Evolutionary conservation across 2,329 filamentous ascomycete genomes (phyloP).

Genomic region (Penicillium expansum): DNA sequence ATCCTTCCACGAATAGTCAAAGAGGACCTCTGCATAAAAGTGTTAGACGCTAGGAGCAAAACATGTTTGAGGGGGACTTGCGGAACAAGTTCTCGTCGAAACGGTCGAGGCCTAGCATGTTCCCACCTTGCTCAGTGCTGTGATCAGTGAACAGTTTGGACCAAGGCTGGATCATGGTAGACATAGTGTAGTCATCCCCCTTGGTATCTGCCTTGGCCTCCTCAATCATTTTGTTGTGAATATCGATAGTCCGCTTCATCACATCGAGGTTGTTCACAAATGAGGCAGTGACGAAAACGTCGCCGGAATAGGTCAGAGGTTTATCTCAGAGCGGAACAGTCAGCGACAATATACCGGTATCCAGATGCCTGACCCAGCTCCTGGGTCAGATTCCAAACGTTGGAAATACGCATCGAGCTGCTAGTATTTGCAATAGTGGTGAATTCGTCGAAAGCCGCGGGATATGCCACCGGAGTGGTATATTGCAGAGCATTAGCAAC

Average conservation of each 20-base stretch:
- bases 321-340: no score
- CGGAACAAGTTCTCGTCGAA: conserved; percentile 27
- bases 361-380: conserved; percentile 21
- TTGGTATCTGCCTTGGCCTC: conserved; percentile 13
- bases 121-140: conserved; percentile 35
- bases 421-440: conserved; percentile 15
- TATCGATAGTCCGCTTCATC: background rate
- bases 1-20: conserved; percentile 26
- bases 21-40: conserved; percentile 29
- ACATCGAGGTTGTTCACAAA: background rate
- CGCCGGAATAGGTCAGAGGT: background rate
- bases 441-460: conserved; percentile 13
- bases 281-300: background rate
- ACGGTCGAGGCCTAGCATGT: conserved; percentile 37
- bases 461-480: conserved; percentile 14
- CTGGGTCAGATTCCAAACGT: conserved; percentile 17
- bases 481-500: conserved; percentile 7
- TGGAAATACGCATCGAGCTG: conserved; percentile 14
- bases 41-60: conserved; percentile 7
- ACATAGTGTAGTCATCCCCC: conserved; percentile 22
- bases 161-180: conserved; percentile 43
- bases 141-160: conserved; percentile 37
- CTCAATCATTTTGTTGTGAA: conserved; percentile 14
- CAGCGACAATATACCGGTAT: background rate
- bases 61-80: conserved; percentile 2